Evolutionary conservation across 768 basidiomycete species (phyloP), one percentile per base, ranked within the genome.

Genomic region (Boletus barrowsii): DNA sequence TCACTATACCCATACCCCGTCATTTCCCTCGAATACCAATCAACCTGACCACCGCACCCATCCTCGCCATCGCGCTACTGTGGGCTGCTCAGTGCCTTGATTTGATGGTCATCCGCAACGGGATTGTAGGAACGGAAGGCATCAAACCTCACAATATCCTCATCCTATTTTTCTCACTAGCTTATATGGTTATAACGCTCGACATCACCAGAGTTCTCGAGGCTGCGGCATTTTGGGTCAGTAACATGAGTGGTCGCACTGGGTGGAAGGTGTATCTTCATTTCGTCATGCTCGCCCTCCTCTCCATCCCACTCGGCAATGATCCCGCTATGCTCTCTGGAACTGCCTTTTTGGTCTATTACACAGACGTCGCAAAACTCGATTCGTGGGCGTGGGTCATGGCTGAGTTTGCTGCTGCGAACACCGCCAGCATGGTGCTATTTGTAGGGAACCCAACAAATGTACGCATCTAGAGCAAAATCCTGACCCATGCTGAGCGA

Each of bases 141-240:
- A 22, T 22, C 22, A 22, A 22, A 22, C 22, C 22, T 22, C 3
- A 22, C 22, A 22, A 22, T 3, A 22, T 22, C 22, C 22, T 22
- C 22, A 22, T 83, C 22, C 74, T 98, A 1, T 98, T 98, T 73
- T 84, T 93, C 62, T 91, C 89, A 5, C 77, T 97, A 45, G 93
- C 94, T 0, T 98, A 98, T 72, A 87, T 97, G 77, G 86, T 93
- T 5, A 87, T 97, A 33, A 91, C 94, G 0, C 78, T 98, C 39
- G 96, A 98, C 64, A 80, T 87, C 9, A 93, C 93, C 0, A 95
- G 96, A 6, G 77, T 94, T 15, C 78, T 98, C 4, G 83, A 88
- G 47, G 87, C 88, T 14, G 84, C 93, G 2, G 94, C 95, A 0
- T 93, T 91, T 72, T 89, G 84, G 82, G 92, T 97, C 60, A 86